Conservation (phyloP, 2,329 filamentous ascomycete species). For the Metarhizium anisopliae region DNA sequence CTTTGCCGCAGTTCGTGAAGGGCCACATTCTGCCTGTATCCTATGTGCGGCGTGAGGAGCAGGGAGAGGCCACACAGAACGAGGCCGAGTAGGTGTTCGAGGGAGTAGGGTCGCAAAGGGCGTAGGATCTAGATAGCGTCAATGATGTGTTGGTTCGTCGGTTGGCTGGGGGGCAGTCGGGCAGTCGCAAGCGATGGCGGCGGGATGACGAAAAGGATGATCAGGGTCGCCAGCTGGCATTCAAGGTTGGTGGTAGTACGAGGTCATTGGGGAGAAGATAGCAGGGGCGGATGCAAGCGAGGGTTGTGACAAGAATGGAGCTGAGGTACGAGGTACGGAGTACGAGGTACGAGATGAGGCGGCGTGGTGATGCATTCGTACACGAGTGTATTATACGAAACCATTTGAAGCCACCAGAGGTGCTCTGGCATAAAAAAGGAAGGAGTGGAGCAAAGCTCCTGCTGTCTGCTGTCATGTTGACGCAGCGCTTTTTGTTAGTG, state of each 20-base stretch:
- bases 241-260: background rate
- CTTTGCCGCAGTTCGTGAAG: conserved; percentile 42
- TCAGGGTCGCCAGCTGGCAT: background rate
- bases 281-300: background rate
- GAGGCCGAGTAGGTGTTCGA: background rate
- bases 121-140: background rate
- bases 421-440: too few relatives aligned
- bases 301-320: background rate
- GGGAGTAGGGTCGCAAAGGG: background rate
- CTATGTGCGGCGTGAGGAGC: background rate
- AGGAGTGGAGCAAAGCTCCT: too few relatives aligned
- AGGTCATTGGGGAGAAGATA: background rate
- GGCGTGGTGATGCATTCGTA: too few relatives aligned
- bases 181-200: too few relatives aligned
- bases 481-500: too few relatives aligned
- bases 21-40: conserved; percentile 24
- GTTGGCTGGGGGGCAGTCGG: background rate
- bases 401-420: too few relatives aligned
- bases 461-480: too few relatives aligned
- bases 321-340: background rate
- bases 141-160: background rate
- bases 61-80: background rate
- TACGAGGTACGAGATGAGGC: too few relatives aligned
- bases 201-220: background rate
- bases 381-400: too few relatives aligned